A percentile compares a stretch with the other conserved stretches of the same genome.
Evolutionary conservation across 2,329 filamentous ascomycete species (phyloP).

Genomic region (Cladophialophora carrionii): DNA sequence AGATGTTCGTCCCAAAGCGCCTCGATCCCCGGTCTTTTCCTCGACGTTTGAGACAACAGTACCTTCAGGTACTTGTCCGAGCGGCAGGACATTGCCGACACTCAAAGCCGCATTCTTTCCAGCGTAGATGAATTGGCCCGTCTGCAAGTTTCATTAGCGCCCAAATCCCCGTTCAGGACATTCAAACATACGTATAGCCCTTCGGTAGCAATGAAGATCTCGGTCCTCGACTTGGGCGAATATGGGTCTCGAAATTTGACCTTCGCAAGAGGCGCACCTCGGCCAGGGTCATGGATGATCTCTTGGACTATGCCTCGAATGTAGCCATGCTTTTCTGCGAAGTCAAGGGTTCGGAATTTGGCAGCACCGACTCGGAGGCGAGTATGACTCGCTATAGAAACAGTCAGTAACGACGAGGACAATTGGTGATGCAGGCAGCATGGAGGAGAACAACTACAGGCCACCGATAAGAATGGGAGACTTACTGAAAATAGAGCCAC

Average conservation of each 20-base stretch:
- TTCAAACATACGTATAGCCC: constrained; percentile 63
- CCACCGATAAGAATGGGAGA: not conserved
- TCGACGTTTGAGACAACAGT: constrained; percentile 99
- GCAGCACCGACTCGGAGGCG: constrained; percentile 93
- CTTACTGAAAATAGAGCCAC: constrained; percentile 74
- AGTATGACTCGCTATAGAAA: constrained; percentile 70
- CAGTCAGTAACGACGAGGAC: constrained; percentile 24
- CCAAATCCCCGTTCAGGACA: not conserved
- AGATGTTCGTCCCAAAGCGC: constrained; percentile 92
- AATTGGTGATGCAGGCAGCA: not conserved
- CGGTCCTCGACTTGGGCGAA: constrained; percentile 94
- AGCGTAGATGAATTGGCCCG: constrained; percentile 98
- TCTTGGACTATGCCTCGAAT: constrained; percentile 74
- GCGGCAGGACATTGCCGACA: constrained; percentile 95
- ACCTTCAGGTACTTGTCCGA: constrained; percentile 95
- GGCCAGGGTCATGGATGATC: constrained; percentile 97
- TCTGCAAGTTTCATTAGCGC: not conserved
- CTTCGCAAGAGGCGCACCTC: constrained; percentile 95
- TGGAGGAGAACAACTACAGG: not conserved
- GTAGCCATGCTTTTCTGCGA: constrained; percentile 95
- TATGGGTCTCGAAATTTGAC: constrained; percentile 98
- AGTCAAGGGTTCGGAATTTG: constrained; percentile 97
- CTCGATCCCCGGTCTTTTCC: constrained; percentile 97
- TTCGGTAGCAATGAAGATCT: constrained; percentile 99
- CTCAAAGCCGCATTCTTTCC: constrained; percentile 98